Evolutionary conservation across 257 asterid genomes (phyloP), one percentile per base, ranked within the genome.

Genomic region (Solanum appendiculatum): DNA sequence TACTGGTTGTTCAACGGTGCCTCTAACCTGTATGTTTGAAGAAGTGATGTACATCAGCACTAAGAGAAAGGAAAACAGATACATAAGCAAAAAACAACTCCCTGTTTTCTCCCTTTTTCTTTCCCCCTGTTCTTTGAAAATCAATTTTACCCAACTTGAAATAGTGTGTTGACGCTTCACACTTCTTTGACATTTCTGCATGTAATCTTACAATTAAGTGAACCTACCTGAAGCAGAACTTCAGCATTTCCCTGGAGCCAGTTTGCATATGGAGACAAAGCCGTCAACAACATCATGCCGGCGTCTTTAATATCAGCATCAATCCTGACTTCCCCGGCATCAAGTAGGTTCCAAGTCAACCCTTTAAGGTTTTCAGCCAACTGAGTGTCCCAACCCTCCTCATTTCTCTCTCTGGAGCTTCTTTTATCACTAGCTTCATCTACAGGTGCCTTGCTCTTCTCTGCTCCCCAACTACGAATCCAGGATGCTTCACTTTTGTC

Each of bases 181-280:
- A 69, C 27, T 68, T 34, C 34, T 66, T 58, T 66, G 68, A 81
- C 44, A 88, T 64, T 80, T 82, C 20, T 86, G 78, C 84, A 46
- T 80, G 84, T 46, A 46, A 80, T 27, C 85, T 29, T 27, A 80
- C 68, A 80, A 29, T 29, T 18, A 80, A 29, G 3, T 80, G 68
- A 80, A 91, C 90, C 74, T 87, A 95, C 99, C 98, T 96, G 99
- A 86, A 97, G 98, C 98, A 93, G 90, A 87, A 97, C 94, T 88
- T 97, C 99, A 86, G 99, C 99, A 93, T 88, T 96, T 84, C 99
- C 99, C 29, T 97, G 96, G 86, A 97, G 97, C 99, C 99, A 97
- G 88, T 96, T 96, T 39, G 98, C 99, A 90, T 97, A 91, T 86
- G 99, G 99, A 90, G 99, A 96, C 88, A 96, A 90, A 51, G 99